A percentile compares a stretch with the other conserved stretches of the same genome.
These are phyloP conservation scores for Trypanosoma conorhini DNA, from an alignment of 208 protist genomes.

Conservation along the genomic window DNA sequence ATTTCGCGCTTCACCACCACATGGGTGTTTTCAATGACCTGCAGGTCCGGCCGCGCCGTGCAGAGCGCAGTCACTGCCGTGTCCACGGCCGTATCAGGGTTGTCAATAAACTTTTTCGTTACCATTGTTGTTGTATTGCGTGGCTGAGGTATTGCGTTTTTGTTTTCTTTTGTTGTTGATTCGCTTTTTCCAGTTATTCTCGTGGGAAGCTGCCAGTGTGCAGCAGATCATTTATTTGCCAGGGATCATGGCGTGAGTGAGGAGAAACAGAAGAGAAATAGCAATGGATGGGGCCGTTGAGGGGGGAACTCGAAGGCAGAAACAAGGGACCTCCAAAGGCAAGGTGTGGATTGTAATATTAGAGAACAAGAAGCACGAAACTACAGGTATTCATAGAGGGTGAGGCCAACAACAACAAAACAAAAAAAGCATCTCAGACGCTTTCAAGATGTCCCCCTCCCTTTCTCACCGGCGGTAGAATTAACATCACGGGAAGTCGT, in stretches of 20 bases:
- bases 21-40: conserved; percentile 49
- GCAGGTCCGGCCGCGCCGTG: conserved; percentile 33
- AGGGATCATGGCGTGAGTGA: not conserved
- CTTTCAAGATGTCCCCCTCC: not conserved
- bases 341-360: not conserved
- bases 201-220: not conserved
- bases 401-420: not conserved
- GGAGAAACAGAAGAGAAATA: too few relatives aligned
- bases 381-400: not conserved
- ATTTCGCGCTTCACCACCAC: conserved; percentile 38
- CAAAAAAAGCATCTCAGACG: not conserved
- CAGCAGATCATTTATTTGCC: not conserved
- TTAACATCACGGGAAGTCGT: not conserved
- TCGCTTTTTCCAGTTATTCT: not conserved
- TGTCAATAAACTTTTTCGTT: conserved; percentile 56
- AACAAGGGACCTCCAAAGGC: not conserved
- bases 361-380: not conserved
- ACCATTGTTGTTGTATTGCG: conserved; percentile 4
- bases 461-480: not conserved
- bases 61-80: conserved; percentile 37
- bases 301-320: too few relatives aligned
- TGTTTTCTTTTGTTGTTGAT: not conserved
- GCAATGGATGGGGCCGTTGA: too few relatives aligned
- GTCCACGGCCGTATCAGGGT: conserved; percentile 42
- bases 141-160: too few relatives aligned